Evolutionary conservation across 108 stramenopile species (phyloP), one percentile per base, ranked within the genome.

Genomic region (Schizochytrium sp.): DNA sequence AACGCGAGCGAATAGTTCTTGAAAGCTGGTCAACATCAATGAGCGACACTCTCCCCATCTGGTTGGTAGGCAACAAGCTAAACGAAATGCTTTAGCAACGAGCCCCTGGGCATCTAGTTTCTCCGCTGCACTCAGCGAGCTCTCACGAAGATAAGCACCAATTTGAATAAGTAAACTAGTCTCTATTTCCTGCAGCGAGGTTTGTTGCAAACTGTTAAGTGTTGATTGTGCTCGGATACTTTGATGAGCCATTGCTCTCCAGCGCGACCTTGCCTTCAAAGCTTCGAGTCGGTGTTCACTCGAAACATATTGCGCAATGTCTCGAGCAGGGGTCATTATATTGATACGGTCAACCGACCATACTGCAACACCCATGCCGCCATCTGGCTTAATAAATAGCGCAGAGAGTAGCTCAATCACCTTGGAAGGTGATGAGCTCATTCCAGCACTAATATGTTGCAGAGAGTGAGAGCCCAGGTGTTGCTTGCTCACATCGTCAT

Each of bases 301-400:
- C 64, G 64, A 69, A 7, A 69, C 42, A 15, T 38, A 44, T 8
- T 69, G 28, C 10, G 12, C 64, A 7, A 69, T 38, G 15, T 69
- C 64, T 0, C 64, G 64, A 0, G 64, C 64, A 0, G 64, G 64
- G 10, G 64, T 69, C 42, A 69, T 10, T 7, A 69, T 38, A 44
- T 69, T 69, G 64, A 69, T 69, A 7, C 64, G 64, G 28, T 69
- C 64, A 7, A 69, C 64, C 10, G 64, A 69, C 64, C 64, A 69
- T 7, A 44, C 44, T 1, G 19, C 64, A 0, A 69, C 64, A 44
- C 64, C 64, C 0, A 69, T 44, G 64, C 64, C 44, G 8, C 64
- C 64, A 15, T 69, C 64, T 15, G 8, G 7, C 28, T 69, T 2
- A 44, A 69, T 15, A 44, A 13, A 69, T 38, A 69, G 64, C 64